Percentiles rank a stretch among this genome's conserved stretches.
These are phyloP conservation scores for Citrus cavaleriei DNA, from an alignment of 345 rosid genomes.

Conservation along the genomic window DNA sequence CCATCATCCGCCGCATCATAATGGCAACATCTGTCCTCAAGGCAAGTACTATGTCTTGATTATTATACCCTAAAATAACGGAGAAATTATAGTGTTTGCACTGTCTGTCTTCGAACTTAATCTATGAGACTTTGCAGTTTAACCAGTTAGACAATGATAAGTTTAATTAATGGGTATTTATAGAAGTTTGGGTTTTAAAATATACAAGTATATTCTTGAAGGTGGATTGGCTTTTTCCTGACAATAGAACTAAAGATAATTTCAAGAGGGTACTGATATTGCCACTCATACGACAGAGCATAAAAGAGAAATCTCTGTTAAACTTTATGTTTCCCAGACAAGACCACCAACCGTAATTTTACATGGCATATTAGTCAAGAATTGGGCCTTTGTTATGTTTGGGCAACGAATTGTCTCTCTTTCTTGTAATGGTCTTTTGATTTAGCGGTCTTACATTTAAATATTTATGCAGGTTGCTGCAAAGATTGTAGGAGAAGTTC, in stretches of 20 bases:
- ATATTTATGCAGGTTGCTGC: constrained; percentile 78
- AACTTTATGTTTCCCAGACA: background rate
- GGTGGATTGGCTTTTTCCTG: background rate
- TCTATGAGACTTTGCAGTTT: background rate
- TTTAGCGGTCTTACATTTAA: background rate
- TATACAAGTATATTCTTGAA: background rate
- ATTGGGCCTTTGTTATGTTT: background rate
- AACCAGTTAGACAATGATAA: background rate
- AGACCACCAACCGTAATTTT: background rate
- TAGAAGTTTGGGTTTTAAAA: background rate
- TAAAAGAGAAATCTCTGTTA: background rate
- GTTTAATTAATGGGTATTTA: background rate
- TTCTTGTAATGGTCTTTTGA: constrained; percentile 4
- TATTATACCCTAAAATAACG: background rate
- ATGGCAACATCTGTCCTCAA: constrained; percentile 97
- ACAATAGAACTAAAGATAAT: background rate
- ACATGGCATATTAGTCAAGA: background rate
- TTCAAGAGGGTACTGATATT: background rate
- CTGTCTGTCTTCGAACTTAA: background rate
- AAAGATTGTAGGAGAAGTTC: constrained; percentile 97
- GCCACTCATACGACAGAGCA: background rate
- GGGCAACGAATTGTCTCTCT: background rate
- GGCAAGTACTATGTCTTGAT: constrained; percentile 41
- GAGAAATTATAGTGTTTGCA: background rate
- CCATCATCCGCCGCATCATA: constrained; percentile 87